phyloP scores from a whole-genome alignment of 139 green algal genomes.

The Auxenochlorella pyrenoidosa region DNA sequence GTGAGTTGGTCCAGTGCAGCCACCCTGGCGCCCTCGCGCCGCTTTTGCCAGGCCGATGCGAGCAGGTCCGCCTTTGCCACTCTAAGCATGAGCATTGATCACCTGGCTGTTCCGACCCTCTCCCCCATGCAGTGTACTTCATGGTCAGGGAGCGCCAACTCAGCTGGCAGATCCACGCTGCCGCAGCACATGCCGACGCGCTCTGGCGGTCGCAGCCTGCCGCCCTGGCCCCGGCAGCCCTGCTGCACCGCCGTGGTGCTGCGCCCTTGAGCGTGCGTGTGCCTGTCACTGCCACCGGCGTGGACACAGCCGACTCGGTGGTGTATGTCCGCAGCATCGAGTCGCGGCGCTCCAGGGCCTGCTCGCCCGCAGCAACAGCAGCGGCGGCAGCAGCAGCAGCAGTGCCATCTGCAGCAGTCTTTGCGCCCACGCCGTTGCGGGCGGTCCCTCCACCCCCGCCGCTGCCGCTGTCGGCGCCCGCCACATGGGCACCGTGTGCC shows the following conservation, averaged over 20 bases:
- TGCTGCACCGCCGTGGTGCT: conserved; percentile 2
- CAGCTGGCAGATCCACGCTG: conserved; percentile 6
- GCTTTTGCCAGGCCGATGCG: no score
- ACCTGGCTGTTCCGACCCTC: no score
- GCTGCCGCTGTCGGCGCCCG: no score
- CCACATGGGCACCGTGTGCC: neutral
- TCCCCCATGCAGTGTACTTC: conserved; percentile 11
- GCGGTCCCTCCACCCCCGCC: no score
- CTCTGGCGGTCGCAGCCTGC: conserved; percentile 2
- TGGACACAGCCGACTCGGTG: neutral
- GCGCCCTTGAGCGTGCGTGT: neutral
- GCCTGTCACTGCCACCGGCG: neutral
- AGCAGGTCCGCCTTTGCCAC: neutral
- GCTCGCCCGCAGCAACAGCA: neutral
- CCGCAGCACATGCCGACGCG: neutral
- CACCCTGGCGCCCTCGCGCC: no score
- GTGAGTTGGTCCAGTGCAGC: neutral
- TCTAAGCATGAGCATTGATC: neutral
- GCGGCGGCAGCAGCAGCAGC: neutral
- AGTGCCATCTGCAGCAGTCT: neutral
- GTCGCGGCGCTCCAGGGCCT: neutral
- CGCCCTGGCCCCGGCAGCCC: neutral
- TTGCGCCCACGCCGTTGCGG: no score
- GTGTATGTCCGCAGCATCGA: neutral
- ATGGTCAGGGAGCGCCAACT: conserved; percentile 13